Evolutionary conservation across 78 protist genomes (phyloP).

Genomic region (Dictyostelium discoideum): DNA sequence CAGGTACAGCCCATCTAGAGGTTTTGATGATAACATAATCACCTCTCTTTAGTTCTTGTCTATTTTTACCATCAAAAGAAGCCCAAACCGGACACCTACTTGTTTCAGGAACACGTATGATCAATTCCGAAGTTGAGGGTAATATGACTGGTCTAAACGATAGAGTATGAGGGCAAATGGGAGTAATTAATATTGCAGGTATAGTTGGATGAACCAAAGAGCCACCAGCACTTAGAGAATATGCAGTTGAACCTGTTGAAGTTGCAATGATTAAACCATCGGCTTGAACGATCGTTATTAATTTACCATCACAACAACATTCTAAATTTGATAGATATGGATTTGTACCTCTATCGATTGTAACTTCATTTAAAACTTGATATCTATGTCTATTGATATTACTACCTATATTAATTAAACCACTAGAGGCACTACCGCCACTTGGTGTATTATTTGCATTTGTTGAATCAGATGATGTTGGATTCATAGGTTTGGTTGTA

Average conservation of each 20-base stretch:
- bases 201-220: slow-evolving; percentile 93
- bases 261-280: slow-evolving; percentile 91
- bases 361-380: slow-evolving; percentile 84
- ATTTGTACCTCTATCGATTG: slow-evolving; percentile 80
- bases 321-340: slow-evolving; percentile 89
- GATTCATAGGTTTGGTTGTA: background rate
- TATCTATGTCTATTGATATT: slow-evolving; percentile 23
- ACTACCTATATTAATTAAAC: background rate
- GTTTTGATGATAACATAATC: slow-evolving; percentile 64
- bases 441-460: background rate
- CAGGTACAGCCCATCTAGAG: slow-evolving; percentile 83
- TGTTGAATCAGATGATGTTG: background rate
- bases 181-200: slow-evolving; percentile 90
- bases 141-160: slow-evolving; percentile 93
- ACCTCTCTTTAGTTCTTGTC: slow-evolving; percentile 74
- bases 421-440: background rate
- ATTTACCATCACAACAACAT: slow-evolving; percentile 80
- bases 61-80: slow-evolving; percentile 81
- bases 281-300: slow-evolving; percentile 91
- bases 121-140: slow-evolving; percentile 72
- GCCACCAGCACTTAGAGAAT: slow-evolving; percentile 95
- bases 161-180: slow-evolving; percentile 95
- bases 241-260: slow-evolving; percentile 94
- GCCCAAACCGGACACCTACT: slow-evolving; percentile 71
- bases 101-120: slow-evolving; percentile 56